Base-by-base conservation (phyloP, 805 yeast species). In the Diddensiella santjacobensis region DNA sequence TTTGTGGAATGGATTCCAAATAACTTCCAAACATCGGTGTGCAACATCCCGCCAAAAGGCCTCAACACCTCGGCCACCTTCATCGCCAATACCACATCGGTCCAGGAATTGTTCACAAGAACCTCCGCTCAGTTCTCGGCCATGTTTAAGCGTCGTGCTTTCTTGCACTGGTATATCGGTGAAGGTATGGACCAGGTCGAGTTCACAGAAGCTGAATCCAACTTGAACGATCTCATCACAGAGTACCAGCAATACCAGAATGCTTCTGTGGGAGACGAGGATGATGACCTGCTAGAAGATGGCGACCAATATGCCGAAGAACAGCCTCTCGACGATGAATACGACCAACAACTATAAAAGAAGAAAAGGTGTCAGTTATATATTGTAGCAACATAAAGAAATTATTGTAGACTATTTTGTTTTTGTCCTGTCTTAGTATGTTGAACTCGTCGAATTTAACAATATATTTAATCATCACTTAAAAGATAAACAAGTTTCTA, bases 111-210 rank as follows among this genome's bases (percentile, higher is more conserved):
- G 60, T 90, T 90, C 72, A 83, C 84, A 69, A 81, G 97, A 71
- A 84, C 88, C 47, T 91, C 95, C 53, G 86, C 81, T 62, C 96
- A 89, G 71, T 89, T 90, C 70, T 78, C 85, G 62, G 91, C 89
- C 50, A 89, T 89, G 97, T 89, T 87, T 72, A 82, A 87, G 68
- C 83, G 93, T 72, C 84, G 84, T 68, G 97, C 97, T 55, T 89
- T 89, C 81, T 81, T 89, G 70, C 97, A 89, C 69, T 89, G 96
- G 96, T 89, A 89, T 72, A 85, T 95, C 13, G 79, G 84, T 58
- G 97, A 89, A 71, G 96, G 97, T 73, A 90, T 89, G 96, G 97
- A 89, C 62, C 95, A 85, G 71, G 78, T 83, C 77, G 97, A 89
- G 73, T 89, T 89, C 71, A 80, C 89, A 50, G 96, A 89, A 73